These are phyloP conservation scores for Metschnikowia rubicola DNA, from an alignment of 805 yeast genomes.

Conservation along the genomic window DNA sequence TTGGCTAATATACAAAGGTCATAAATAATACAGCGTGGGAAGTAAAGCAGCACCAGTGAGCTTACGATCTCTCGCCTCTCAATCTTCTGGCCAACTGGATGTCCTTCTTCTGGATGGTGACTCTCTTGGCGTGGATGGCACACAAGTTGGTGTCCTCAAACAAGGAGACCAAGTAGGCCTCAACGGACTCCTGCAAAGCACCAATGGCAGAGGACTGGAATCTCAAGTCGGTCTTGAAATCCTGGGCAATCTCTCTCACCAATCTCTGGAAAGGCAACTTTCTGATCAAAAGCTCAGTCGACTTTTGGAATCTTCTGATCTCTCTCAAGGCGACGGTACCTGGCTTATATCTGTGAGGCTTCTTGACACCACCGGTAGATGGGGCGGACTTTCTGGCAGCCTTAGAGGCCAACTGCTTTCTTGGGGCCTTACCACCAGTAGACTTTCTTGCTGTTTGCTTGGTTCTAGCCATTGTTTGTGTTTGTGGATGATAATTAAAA, in stretches of 20 bases:
- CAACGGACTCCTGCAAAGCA: conserved; percentile 47
- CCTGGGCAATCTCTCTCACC: conserved; percentile 47
- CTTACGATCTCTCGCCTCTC: conserved; percentile 46
- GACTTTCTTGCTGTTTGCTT: conserved; percentile 48
- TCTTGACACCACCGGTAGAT: conserved; percentile 46
- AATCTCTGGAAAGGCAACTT: conserved; percentile 48
- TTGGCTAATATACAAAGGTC: conserved; percentile 19
- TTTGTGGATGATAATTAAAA: not conserved
- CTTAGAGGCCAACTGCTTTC: conserved; percentile 48
- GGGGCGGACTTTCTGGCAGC: conserved; percentile 49
- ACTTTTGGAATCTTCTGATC: conserved; percentile 47
- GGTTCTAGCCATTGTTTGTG: conserved; percentile 40
- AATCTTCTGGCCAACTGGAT: conserved; percentile 48
- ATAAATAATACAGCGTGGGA: conserved; percentile 19
- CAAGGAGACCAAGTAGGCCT: conserved; percentile 45
- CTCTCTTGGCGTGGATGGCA: conserved; percentile 49
- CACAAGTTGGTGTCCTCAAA: conserved; percentile 48
- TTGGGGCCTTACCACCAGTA: conserved; percentile 49
- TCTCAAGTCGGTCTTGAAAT: conserved; percentile 46
- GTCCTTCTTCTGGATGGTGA: conserved; percentile 47
- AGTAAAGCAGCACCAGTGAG: conserved; percentile 17
- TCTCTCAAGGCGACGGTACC: conserved; percentile 50
- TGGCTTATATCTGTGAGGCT: conserved; percentile 49
- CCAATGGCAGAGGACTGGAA: conserved; percentile 47
- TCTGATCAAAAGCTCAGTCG: conserved; percentile 45